Base-by-base conservation (phyloP, 768 basidiomycete species). In the Xerocomellus amylosporus region DNA sequence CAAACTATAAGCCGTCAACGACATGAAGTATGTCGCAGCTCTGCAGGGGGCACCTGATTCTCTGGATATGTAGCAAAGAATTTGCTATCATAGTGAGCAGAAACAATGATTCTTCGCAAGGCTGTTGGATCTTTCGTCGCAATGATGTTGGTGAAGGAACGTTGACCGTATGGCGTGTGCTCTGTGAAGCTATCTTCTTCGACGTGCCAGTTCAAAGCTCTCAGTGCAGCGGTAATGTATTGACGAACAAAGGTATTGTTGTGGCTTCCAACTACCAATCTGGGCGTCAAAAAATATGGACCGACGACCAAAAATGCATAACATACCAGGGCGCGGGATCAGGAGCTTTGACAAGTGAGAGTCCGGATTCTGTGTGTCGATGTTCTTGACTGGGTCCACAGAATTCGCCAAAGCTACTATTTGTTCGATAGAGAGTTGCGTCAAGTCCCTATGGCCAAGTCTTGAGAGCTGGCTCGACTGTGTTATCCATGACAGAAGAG, bases 11-110 rank as follows among this genome's bases (percentile, higher is more conserved):
- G 55, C 19, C 49, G 54, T 60, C 46, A 69, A 45, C 19, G 26
- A 46, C 40, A 36, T 53, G 48, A 48, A 10, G 20, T 41, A 58
- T 28, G 7, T 28, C 8, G 43, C 8, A 41, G 40, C 9, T 44
- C 34, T 13, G 22, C 15, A 28, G 24, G 20, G 68, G 77, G 54
- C 63, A 90, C 93, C 76, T 91, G 87, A 65, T 91, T 89, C 36
- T 80, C 70, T 5, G 91, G 89, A 53, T 78, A 86, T 1, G 68
- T 70, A 0, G 85, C 74, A 61, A 88, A 94, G 72, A 83, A 95
- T 74, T 97, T 97, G 73, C 89, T 92, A 69, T 98, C 95, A 62
- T 86, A 93, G 66, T 98, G 95, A 7, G 95, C 97, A 6, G 97
- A 78, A n/a, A 99, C 69, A 15, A 96, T 78, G 33, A 99, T 78